Evolutionary conservation across 306 rosid species (phyloP).

Genomic region (Cicer pinnatifidum): DNA sequence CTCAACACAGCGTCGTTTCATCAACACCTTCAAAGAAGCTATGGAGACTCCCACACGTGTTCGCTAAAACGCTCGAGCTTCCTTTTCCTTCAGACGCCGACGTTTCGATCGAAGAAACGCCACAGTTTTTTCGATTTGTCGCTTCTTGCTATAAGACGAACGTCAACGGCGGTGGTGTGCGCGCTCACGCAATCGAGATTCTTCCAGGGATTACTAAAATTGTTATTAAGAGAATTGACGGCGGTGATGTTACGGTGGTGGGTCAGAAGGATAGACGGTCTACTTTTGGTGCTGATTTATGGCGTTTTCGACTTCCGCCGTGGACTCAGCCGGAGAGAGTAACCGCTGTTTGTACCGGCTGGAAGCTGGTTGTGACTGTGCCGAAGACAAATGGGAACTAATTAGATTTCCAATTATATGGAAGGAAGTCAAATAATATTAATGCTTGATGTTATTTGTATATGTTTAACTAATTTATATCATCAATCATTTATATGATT

Average conservation of each 20-base stretch:
- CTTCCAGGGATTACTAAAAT: slow-evolving; percentile 56
- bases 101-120: slow-evolving; percentile 56
- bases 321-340: slow-evolving; percentile 58
- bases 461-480: no score
- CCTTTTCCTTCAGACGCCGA: slow-evolving; percentile 57
- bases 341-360: slow-evolving; percentile 49
- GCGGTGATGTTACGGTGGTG: slow-evolving; percentile 37
- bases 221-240: slow-evolving; percentile 50
- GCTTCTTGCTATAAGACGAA: slow-evolving; percentile 27
- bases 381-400: slow-evolving; percentile 51
- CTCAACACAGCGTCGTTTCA: slow-evolving; percentile 46
- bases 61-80: slow-evolving; percentile 58
- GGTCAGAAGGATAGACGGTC: background rate
- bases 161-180: slow-evolving; percentile 39
- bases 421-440: background rate
- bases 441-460: no score
- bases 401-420: background rate
- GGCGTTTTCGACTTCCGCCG: slow-evolving; percentile 62
- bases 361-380: slow-evolving; percentile 61
- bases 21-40: slow-evolving; percentile 45
- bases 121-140: slow-evolving; percentile 50
- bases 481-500: no score
- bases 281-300: slow-evolving; percentile 32
- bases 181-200: slow-evolving; percentile 55
- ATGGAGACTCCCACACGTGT: slow-evolving; percentile 62